A percentile compares a stretch with the other conserved stretches of the same genome.
These are phyloP conservation scores for Noccaea caerulescens DNA, from an alignment of 345 rosid species.

Conservation along the genomic window DNA sequence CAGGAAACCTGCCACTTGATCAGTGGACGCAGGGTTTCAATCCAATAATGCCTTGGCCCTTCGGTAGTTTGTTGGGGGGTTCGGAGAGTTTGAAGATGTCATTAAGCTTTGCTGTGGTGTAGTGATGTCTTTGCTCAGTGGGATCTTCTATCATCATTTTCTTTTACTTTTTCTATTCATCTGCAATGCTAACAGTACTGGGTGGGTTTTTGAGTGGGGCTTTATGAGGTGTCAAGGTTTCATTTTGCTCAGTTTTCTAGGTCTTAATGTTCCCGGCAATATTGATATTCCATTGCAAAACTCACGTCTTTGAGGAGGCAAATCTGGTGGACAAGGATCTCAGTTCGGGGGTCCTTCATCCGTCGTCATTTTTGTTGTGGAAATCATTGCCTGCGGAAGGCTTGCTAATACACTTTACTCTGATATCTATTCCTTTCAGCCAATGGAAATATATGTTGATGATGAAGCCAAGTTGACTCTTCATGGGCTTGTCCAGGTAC, in stretches of 20 bases:
- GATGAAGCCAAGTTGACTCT: slow-evolving; percentile 99
- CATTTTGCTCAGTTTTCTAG: background rate
- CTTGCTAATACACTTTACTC: slow-evolving; percentile 72
- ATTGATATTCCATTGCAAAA: slow-evolving; percentile 18
- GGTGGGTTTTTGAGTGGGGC: slow-evolving; percentile 9
- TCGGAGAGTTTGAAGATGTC: background rate
- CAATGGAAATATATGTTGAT: slow-evolving; percentile 98
- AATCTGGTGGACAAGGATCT: slow-evolving; percentile 57
- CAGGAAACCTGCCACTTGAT: background rate
- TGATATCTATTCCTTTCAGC: slow-evolving; percentile 92
- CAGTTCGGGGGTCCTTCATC: slow-evolving; percentile 54
- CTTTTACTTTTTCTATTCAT: background rate
- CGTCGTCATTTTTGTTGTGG: slow-evolving; percentile 65
- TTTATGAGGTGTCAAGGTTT: background rate
- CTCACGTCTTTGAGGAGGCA: slow-evolving; percentile 49
- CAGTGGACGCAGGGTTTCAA: background rate
- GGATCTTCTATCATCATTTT: background rate
- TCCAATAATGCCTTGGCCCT: slow-evolving; percentile 1
- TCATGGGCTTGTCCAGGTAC: slow-evolving; percentile 98
- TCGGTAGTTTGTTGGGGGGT: slow-evolving; percentile 23
- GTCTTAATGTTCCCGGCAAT: slow-evolving; percentile 27
- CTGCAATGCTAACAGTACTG: background rate
- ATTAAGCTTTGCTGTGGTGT: background rate
- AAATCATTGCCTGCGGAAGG: slow-evolving; percentile 66
- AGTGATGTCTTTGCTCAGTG: background rate